Evolutionary conservation across 768 basidiomycete species (phyloP).

Genomic region (Pulveroboletus sp.): DNA sequence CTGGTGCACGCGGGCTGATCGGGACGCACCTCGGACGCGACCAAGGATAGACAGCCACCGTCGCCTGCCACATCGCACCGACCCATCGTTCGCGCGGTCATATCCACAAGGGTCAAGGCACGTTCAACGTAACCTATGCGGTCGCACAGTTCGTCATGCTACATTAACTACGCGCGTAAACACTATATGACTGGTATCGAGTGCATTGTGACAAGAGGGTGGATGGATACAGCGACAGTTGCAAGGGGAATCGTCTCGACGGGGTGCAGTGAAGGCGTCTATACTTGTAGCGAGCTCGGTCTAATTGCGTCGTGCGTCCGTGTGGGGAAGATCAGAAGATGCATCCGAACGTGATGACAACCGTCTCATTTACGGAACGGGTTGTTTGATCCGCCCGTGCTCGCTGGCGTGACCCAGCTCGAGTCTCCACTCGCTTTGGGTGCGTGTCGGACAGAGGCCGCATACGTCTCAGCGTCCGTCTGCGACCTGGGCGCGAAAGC

Average conservation of each 20-base stretch:
- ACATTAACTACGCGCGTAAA: conserved; percentile 22
- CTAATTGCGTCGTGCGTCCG: conserved; percentile 22
- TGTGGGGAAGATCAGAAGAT: conserved; percentile 19
- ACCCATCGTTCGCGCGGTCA: conserved; percentile 25
- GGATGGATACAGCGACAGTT: conserved; percentile 17
- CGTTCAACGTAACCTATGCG: conserved; percentile 8
- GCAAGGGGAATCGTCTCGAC: conserved; percentile 7
- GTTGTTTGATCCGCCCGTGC: conserved; percentile 47
- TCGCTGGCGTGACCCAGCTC: conserved; percentile 39
- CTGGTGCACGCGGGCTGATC: conserved; percentile 24
- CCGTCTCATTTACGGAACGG: conserved; percentile 45
- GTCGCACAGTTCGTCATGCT: conserved; percentile 12
- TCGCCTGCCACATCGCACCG: conserved; percentile 8
- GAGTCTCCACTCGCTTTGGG: conserved; percentile 31
- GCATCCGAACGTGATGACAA: conserved; percentile 5
- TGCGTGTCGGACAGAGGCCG: conserved; percentile 41
- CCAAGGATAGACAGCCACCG: conserved; percentile 13
- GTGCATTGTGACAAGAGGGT: conserved; percentile 7
- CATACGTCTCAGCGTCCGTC: conserved; percentile 62
- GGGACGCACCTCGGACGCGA: conserved; percentile 2
- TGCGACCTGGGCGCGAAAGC: conserved; percentile 25
- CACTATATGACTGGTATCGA: conserved; percentile 8
- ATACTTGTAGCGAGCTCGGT: conserved; percentile 8
- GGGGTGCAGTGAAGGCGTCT: conserved; percentile 3
- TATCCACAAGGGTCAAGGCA: conserved; percentile 11